Evolutionary conservation across 768 basidiomycete species (phyloP).

Genomic region (Basidioascus undulatus): DNA sequence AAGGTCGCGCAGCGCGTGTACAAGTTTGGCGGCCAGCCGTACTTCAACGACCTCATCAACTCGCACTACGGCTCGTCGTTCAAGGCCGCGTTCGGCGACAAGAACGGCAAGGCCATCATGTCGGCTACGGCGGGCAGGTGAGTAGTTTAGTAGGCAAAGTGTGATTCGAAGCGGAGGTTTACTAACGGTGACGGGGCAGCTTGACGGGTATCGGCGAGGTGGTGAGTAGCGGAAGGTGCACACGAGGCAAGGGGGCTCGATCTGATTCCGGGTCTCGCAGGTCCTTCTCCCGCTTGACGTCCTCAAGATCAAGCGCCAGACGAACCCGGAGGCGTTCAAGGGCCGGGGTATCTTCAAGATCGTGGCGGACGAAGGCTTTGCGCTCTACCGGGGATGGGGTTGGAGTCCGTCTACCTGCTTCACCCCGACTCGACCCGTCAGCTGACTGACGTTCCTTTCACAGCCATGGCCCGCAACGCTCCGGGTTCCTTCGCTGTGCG

Average conservation of each 20-base stretch:
- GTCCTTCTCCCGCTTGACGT: constrained; percentile 88
- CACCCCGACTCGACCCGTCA: too few relatives aligned
- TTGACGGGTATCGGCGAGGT: constrained; percentile 80
- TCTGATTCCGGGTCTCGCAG: constrained; percentile 18
- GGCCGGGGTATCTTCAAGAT: constrained; percentile 76
- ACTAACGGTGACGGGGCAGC: constrained; percentile 20
- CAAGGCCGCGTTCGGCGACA: constrained; percentile 66
- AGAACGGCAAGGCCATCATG: constrained; percentile 86
- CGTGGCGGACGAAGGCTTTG: constrained; percentile 70
- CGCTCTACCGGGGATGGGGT: constrained; percentile 90
- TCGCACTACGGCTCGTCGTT: constrained; percentile 60
- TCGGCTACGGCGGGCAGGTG: constrained; percentile 86
- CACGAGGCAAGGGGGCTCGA: background rate
- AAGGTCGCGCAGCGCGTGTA: constrained; percentile 81
- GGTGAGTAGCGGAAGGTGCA: constrained; percentile 21
- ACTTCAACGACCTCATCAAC: constrained; percentile 77
- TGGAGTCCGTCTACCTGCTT: too few relatives aligned
- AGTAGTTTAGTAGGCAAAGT: constrained; percentile 9
- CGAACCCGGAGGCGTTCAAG: constrained; percentile 90
- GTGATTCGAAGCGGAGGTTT: too few relatives aligned
- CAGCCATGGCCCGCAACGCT: constrained; percentile 85
- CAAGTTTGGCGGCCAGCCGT: constrained; percentile 98
- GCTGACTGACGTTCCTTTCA: too few relatives aligned
- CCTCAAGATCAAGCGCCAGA: constrained; percentile 92
- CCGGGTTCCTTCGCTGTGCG: constrained; percentile 82